These are phyloP conservation scores for Zygnema cylindricum DNA, from an alignment of 139 green algal genomes.

Conservation along the genomic window DNA sequence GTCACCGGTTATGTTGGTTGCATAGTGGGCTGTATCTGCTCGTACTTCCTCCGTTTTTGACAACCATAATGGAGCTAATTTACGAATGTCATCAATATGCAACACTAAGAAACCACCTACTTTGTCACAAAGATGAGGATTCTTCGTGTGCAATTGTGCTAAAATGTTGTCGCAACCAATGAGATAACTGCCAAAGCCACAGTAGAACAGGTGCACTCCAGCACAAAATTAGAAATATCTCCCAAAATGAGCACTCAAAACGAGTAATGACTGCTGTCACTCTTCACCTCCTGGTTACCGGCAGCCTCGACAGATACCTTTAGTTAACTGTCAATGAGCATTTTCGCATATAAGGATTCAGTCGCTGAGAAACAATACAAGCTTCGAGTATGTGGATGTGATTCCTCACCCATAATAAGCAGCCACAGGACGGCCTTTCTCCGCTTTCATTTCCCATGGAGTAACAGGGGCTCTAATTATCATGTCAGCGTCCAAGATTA, in stretches of 20 bases:
- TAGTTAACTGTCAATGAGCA: no score
- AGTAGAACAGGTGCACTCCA: no score
- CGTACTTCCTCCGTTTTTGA: slow-evolving; percentile 60
- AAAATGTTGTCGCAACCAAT: slow-evolving; percentile 59
- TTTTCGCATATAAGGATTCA: no score
- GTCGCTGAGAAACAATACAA: no score
- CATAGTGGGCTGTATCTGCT: slow-evolving; percentile 41
- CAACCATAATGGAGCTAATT: slow-evolving; percentile 59
- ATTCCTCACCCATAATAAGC: slow-evolving; percentile 67
- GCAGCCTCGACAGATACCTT: no score
- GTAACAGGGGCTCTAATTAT: slow-evolving; percentile 45
- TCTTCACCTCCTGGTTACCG: no score
- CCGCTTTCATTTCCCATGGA: slow-evolving; percentile 34
- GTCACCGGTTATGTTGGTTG: slow-evolving; percentile 60
- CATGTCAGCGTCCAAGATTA: slow-evolving; percentile 68
- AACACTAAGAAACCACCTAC: slow-evolving; percentile 57
- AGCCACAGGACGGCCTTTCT: slow-evolving; percentile 44
- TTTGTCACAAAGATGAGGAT: slow-evolving; percentile 50
- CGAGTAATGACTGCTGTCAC: no score
- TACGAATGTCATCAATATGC: slow-evolving; percentile 47
- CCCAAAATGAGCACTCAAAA: no score
- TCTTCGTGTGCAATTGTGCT: slow-evolving; percentile 47
- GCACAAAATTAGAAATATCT: no score
- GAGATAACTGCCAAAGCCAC: slow-evolving; percentile 40
- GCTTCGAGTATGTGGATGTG: no score